These are phyloP conservation scores for Ammopiptanthus mongolicus DNA, from an alignment of 306 rosid species.

Conservation along the genomic window DNA sequence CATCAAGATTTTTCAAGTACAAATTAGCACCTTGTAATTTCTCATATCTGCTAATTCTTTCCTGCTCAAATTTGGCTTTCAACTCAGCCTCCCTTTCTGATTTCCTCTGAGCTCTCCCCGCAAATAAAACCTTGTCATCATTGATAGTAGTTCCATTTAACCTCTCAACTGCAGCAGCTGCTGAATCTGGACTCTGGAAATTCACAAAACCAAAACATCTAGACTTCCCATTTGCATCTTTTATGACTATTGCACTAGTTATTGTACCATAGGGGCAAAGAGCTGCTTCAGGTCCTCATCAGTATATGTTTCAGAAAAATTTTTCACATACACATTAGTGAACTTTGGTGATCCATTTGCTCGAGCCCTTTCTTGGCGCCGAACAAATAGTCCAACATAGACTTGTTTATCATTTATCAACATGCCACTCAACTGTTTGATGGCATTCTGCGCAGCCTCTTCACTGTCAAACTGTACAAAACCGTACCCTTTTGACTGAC, in stretches of 20 bases:
- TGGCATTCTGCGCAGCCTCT: conserved; percentile 61
- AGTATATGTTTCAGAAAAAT: conserved; percentile 45
- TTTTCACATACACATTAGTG: conserved; percentile 77
- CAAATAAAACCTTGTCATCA: conserved; percentile 60
- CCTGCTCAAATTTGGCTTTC: conserved; percentile 70
- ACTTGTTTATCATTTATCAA: conserved; percentile 68
- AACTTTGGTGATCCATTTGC: conserved; percentile 51
- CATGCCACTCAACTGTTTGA: conserved; percentile 65
- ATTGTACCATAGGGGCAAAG: conserved; percentile 53
- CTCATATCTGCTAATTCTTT: conserved; percentile 64
- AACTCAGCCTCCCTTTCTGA: conserved; percentile 68
- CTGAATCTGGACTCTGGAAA: conserved; percentile 47
- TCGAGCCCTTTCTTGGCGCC: conserved; percentile 53
- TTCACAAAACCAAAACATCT: conserved; percentile 85
- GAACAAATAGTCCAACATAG: conserved; percentile 53
- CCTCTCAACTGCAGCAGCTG: conserved; percentile 62
- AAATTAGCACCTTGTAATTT: conserved; percentile 82
- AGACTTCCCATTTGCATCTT: conserved; percentile 64
- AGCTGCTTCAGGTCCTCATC: conserved; percentile 54
- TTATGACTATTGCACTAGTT: conserved; percentile 62
- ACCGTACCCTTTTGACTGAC: conserved; percentile 77
- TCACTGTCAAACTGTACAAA: conserved; percentile 78
- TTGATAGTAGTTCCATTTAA: conserved; percentile 48
- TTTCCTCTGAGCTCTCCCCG: conserved; percentile 81
- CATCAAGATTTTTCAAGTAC: conserved; percentile 82